Evolutionary conservation across 106 monocot genomes (phyloP), one percentile per base, ranked within the genome.

Genomic region (Xerophyta viscosa): DNA sequence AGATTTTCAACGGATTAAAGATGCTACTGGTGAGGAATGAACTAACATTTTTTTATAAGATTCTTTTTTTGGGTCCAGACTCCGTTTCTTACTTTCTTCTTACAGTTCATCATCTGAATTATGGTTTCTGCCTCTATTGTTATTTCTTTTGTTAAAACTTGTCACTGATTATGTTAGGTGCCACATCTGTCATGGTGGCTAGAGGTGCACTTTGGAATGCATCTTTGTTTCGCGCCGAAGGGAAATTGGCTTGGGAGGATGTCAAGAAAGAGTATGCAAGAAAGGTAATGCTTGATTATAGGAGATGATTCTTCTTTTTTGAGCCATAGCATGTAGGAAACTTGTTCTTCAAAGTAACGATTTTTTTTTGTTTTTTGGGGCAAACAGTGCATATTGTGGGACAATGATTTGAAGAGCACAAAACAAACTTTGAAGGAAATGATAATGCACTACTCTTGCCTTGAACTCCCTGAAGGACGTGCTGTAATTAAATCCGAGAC

Each of bases 171-270:
- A n/a, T 49, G 17, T 30, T 49, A 94, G 94, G 94, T 68, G 89
- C 96, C 20, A 48, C 89, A 33, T 86, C 89, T 43, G 76, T 82
- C 24, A 98, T 98, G 96, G 89, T 84, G 23, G 96, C 79, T 27
- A 89, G 96, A 86, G 96, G 96, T 56, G 96, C 96, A 42, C 21
- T 89, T 23, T 98, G 96, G 96, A 98, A 89, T 86, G 81, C 89
- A 57, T 98, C 96, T 10, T 71, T 98, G 37, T 96, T 98, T 65
- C 45, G 48, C 48, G 48, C 89, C 28, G 65, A 71, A 48, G 85
- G 79, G 29, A 82, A 73, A 58, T 71, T 53, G 26, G 41, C 82
- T 39, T 98, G 85, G 96, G 89, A 79, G 64, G 85, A 79, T 68
- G 70, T 89, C 23, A 98, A 98, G 50, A 81, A 46, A 78, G 88